Base-by-base conservation (phyloP, 768 basidiomycete species). In the Pleurotus salmoneostramineus region DNA sequence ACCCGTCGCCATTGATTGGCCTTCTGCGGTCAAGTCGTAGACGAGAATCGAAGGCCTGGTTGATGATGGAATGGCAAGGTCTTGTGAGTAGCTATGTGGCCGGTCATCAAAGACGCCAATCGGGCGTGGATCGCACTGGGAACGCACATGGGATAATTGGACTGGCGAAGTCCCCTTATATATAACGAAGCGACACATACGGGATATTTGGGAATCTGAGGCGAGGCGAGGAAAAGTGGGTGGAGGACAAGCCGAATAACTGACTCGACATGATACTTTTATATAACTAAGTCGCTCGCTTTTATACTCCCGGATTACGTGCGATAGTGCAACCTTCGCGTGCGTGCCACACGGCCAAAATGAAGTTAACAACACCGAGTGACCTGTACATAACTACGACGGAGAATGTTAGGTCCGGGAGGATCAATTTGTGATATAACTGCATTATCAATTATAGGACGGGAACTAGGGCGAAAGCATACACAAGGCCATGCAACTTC, bases 91-190 rank as follows among this genome's bases (percentile, higher is more conserved):
- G 83, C 83, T 93, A 63, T 15, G 57, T 34, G 34, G 52, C 21
- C 50, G 37, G 10, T 55, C 55, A 31, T 45, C 12, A 45, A 17
- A 14, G 31, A 35, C 32, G 50, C 50, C 14, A 35, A 45, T 36
- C 31, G 62, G 37, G 43, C 32, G 57, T 27, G 21, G 21, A 27
- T 27, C 21, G 21, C 21, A 27, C 21, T 27, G 21, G 21, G 52
- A 15, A 8, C 31, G 48, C 61, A 89, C 89, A 79, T 94, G 93
- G 27, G 88, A 92, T 55, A 98, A 79, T 65, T 94, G 90, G 55
- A 97, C 95, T 1, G 95, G 95, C 58, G 90, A 87, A 31, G 90
- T 93, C 64, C 95, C 93, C 74, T 97, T 98, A 80, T 95, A 97
- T 45, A 97, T 94, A 63, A 96, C 88, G 65, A 94, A 89, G 14